A percentile compares a stretch with the other conserved stretches of the same genome.
Evolutionary conservation across 2,329 filamentous ascomycete genomes (phyloP).

Genomic region (Lecanicillium sp.): DNA sequence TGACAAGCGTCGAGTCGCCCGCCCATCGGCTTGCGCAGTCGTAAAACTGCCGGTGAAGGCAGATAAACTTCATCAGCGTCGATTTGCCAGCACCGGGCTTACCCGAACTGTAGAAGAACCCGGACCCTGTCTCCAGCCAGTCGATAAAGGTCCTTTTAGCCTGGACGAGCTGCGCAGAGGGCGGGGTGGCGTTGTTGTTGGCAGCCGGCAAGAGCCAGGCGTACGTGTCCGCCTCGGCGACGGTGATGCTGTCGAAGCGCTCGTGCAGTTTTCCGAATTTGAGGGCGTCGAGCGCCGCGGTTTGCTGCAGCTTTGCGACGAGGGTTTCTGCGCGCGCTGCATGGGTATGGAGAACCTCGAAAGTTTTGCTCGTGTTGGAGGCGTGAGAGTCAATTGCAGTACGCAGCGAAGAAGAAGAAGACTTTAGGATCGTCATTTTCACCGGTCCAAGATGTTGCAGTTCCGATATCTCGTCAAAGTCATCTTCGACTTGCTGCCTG

Average conservation of each 20-base stretch:
- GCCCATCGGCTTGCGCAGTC: not conserved
- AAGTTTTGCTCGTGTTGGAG: not conserved
- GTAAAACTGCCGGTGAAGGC: not conserved
- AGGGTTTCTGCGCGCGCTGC: not conserved
- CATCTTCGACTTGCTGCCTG: not conserved
- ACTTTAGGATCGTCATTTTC: not conserved
- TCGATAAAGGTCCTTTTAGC: constrained; percentile 2
- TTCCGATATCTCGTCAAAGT: not conserved
- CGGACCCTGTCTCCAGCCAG: not conserved
- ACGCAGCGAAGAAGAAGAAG: not conserved
- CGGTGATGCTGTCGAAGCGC: constrained; percentile 10
- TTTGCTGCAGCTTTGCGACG: not conserved
- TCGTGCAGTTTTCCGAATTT: not conserved
- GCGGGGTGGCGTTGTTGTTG: not conserved
- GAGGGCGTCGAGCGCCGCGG: not conserved
- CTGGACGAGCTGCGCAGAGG: not conserved
- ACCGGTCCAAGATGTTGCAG: not conserved
- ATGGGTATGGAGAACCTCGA: not conserved
- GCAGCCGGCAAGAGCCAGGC: not conserved
- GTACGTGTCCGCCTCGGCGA: not conserved
- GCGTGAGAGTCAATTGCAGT: not conserved
- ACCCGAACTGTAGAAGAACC: constrained; percentile 11
- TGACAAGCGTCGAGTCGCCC: not conserved
- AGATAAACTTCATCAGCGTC: constrained; percentile 13
- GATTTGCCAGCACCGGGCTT: constrained; percentile 14